Evolutionary conservation across 2,329 filamentous ascomycete species (phyloP), one percentile per base, ranked within the genome.

Genomic region (Ploettnerulaceae sp.): DNA sequence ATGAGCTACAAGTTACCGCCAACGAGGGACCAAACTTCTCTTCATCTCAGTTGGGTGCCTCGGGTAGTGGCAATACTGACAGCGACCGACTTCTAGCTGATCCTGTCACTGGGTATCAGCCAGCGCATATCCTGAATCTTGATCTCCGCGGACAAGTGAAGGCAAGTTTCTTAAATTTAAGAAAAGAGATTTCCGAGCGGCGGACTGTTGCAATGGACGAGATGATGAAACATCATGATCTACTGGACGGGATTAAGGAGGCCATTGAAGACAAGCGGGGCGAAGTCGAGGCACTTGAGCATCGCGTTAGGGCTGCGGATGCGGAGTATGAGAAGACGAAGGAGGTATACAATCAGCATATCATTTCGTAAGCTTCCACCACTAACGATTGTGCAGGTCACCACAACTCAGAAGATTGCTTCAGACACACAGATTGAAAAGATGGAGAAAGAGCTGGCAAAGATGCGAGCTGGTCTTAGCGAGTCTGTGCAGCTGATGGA

Each of bases 371-470:
- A 7, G 3, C 20, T 14, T 12, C 12, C 6, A 24, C 31, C 8
- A 36, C 50, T 60, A 48, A 61, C 36, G 44, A 9, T 28, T 2
- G n/a, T 3, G 22, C 36, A 63, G 59, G 69, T 77, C 49, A 91
- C 86, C 6, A 86, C 79, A 35, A 87, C 89, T 14, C 89, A 95
- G 65, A 94, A 94, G 69, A 79, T 91, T 64, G 84, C 83, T 6
- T 88, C 84, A 2, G 93, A 97, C 64, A 82, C 90, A 7, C 91
- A 97, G 66, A 95, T 98, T 60, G 93, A 98, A 68, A 93, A 93
- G 72, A 94, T 96, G 84, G 93, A 98, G 69, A 96, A 95, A 68
- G 90, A 98, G 66, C 72, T 98, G n/a, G 86, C 87, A 36, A 88
- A 89, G 65, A 95, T 97, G 88, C 79, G 90, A 32, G 79, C 84